Evolutionary conservation across 2,329 filamentous ascomycete genomes (phyloP).

Genomic region (Mariannaea sp.): DNA sequence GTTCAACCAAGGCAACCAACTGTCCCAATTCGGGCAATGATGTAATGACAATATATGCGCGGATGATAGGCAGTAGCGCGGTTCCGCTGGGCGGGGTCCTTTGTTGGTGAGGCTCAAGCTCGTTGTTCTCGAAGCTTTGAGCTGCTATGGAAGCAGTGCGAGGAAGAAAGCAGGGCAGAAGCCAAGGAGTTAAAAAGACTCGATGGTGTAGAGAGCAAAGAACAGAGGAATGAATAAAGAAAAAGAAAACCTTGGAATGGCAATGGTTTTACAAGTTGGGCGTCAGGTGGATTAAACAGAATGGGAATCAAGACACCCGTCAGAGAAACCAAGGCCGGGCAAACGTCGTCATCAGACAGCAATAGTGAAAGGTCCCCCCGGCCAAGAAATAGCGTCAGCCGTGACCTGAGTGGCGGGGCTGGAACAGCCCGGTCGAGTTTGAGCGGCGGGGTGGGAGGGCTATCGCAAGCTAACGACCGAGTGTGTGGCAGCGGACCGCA

Average conservation of each 20-base stretch:
- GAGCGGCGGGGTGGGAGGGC: constrained; percentile 30
- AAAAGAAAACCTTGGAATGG: constrained; percentile 11
- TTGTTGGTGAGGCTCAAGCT: constrained; percentile 26
- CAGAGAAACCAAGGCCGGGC: constrained; percentile 36
- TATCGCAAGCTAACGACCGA: constrained; percentile 14
- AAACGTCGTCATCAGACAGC: constrained; percentile 40
- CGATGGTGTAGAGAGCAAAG: constrained; percentile 24
- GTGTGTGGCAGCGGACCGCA: constrained; percentile 35
- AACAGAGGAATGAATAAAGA: constrained; percentile 15
- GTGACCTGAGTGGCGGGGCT: constrained; percentile 37
- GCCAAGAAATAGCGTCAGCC: constrained; percentile 37
- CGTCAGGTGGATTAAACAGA: constrained; percentile 38
- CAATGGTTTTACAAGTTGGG: constrained; percentile 26
- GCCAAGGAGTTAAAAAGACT: constrained; percentile 18
- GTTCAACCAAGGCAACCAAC: constrained; percentile 2
- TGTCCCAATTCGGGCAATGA: neutral
- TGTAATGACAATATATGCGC: constrained; percentile 11
- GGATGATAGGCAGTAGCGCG: constrained; percentile 1
- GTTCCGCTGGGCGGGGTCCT: constrained; percentile 3
- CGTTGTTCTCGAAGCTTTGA: constrained; percentile 16
- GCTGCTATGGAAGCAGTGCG: constrained; percentile 15
- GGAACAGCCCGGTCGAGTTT: constrained; percentile 20
- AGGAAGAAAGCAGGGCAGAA: constrained; percentile 19
- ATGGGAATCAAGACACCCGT: constrained; percentile 28
- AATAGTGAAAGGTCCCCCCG: constrained; percentile 35